These are phyloP conservation scores for Russula vinacea DNA, from an alignment of 768 basidiomycete genomes.

Conservation along the genomic window DNA sequence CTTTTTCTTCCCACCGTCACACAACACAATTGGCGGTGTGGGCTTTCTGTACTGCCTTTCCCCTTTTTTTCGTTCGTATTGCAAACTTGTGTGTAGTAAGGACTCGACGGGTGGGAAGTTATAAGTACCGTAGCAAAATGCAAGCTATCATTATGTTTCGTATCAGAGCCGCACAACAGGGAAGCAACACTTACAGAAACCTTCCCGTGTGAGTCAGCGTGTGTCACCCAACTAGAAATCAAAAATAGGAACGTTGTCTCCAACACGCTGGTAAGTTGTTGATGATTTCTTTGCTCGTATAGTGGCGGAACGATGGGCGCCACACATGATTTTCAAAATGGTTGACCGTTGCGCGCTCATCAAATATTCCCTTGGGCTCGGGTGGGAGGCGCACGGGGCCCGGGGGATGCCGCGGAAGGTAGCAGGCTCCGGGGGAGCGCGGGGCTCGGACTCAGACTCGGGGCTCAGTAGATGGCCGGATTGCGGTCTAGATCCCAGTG, in stretches of 20 bases:
- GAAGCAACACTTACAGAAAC: neutral
- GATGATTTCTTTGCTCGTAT: constrained; percentile 8
- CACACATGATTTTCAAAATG: neutral
- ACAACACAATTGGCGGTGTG: constrained; percentile 6
- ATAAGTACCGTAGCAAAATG: constrained; percentile 16
- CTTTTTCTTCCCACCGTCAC: constrained; percentile 1
- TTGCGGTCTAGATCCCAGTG: too few species aligned
- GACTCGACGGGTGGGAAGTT: constrained; percentile 21
- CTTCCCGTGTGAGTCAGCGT: neutral
- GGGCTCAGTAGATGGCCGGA: neutral
- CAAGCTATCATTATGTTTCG: constrained; percentile 29
- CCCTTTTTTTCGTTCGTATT: constrained; percentile 22
- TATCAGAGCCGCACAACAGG: constrained; percentile 6
- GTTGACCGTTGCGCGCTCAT: constrained; percentile 13
- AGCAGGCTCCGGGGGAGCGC: constrained; percentile 1
- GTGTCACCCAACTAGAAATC: constrained; percentile 15
- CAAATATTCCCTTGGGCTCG: constrained; percentile 12
- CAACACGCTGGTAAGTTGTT: constrained; percentile 20
- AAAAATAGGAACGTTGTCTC: constrained; percentile 23
- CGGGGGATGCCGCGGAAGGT: constrained; percentile 8
- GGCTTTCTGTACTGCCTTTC: constrained; percentile 16
- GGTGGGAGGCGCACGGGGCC: neutral
- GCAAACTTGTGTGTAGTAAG: constrained; percentile 22
- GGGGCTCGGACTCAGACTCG: neutral
- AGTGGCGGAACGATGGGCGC: constrained; percentile 12